Evolutionary conservation across 1,139 yeast genomes (phyloP).

Genomic region (Debaryomycetaceae sp.): DNA sequence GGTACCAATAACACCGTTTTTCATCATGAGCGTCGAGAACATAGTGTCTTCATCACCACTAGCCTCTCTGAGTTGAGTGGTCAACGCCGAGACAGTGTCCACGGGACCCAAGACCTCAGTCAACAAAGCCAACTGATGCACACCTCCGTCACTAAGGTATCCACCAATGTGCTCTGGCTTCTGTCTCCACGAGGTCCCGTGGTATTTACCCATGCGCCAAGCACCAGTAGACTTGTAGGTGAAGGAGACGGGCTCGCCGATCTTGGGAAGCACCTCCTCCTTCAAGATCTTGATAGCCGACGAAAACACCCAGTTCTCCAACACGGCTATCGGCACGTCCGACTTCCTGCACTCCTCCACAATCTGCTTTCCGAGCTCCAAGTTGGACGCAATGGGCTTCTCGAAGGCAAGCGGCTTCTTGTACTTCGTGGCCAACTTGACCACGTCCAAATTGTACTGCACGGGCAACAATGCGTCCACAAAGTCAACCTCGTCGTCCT

Average conservation of each 20-base stretch:
- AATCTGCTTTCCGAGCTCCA: slow-evolving; percentile 74
- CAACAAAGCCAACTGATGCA: slow-evolving; percentile 83
- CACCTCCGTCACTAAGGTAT: slow-evolving; percentile 89
- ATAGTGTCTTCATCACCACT: slow-evolving; percentile 81
- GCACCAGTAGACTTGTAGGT: slow-evolving; percentile 82
- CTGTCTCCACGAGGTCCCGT: slow-evolving; percentile 77
- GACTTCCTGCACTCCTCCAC: slow-evolving; percentile 60
- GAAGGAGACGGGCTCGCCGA: slow-evolving; percentile 75
- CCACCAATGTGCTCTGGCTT: slow-evolving; percentile 92
- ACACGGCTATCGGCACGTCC: slow-evolving; percentile 65
- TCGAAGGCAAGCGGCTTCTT: slow-evolving; percentile 79
- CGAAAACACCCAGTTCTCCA: slow-evolving; percentile 83
- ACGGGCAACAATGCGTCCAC: slow-evolving; percentile 87
- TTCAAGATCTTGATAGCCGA: slow-evolving; percentile 50
- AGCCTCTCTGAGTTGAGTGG: slow-evolving; percentile 68
- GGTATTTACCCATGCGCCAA: slow-evolving; percentile 65
- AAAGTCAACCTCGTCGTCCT: slow-evolving; percentile 62
- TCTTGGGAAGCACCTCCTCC: slow-evolving; percentile 56
- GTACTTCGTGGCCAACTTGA: slow-evolving; percentile 62
- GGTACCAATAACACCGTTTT: slow-evolving; percentile 72
- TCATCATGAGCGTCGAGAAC: slow-evolving; percentile 63
- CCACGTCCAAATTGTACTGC: slow-evolving; percentile 66
- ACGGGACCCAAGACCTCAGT: slow-evolving; percentile 81
- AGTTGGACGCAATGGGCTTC: slow-evolving; percentile 86
- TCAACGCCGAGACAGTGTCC: slow-evolving; percentile 63